Evolutionary conservation across 2,329 filamentous ascomycete genomes (phyloP).

Genomic region (Pezicula neosporulosa): DNA sequence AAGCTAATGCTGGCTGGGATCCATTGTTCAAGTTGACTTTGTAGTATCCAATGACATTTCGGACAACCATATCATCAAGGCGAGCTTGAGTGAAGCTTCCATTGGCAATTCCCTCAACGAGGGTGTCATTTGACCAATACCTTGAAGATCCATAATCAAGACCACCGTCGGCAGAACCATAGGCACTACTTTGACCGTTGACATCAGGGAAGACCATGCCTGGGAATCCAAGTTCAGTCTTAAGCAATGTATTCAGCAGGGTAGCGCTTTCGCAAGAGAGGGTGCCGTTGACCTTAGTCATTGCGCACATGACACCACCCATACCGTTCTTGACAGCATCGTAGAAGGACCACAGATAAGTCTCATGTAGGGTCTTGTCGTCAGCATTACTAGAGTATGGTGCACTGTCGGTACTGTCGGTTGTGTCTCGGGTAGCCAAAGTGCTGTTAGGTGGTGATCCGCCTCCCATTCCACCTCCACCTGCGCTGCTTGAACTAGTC

Average conservation of each 20-base stretch:
- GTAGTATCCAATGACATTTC: too few relatives aligned
- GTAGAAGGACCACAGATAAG: slow-evolving; percentile 64
- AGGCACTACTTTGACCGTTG: slow-evolving; percentile 67
- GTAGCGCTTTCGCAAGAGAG: slow-evolving; percentile 44
- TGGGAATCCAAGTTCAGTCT: slow-evolving; percentile 46
- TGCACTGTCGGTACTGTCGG: slow-evolving; percentile 31
- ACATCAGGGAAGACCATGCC: slow-evolving; percentile 63
- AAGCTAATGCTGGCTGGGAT: too few relatives aligned
- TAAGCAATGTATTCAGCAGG: slow-evolving; percentile 41
- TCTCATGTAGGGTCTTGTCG: slow-evolving; percentile 62
- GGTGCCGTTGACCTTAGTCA: slow-evolving; percentile 51
- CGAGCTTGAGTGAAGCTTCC: too few relatives aligned
- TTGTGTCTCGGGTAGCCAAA: slow-evolving; percentile 41
- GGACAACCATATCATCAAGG: too few relatives aligned
- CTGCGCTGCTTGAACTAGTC: slow-evolving; percentile 47
- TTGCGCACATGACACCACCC: slow-evolving; percentile 76
- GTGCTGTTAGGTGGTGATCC: background rate
- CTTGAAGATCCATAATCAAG: slow-evolving; percentile 49
- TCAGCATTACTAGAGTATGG: slow-evolving; percentile 57
- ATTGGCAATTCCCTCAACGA: too few relatives aligned
- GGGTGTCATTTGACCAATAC: too few relatives aligned
- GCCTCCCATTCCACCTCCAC: slow-evolving; percentile 32
- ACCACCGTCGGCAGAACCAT: slow-evolving; percentile 53
- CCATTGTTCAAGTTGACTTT: too few relatives aligned
- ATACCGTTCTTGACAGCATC: slow-evolving; percentile 62